Evolutionary conservation across 768 basidiomycete genomes (phyloP).

Genomic region (Macrolepiota albuminosa): DNA sequence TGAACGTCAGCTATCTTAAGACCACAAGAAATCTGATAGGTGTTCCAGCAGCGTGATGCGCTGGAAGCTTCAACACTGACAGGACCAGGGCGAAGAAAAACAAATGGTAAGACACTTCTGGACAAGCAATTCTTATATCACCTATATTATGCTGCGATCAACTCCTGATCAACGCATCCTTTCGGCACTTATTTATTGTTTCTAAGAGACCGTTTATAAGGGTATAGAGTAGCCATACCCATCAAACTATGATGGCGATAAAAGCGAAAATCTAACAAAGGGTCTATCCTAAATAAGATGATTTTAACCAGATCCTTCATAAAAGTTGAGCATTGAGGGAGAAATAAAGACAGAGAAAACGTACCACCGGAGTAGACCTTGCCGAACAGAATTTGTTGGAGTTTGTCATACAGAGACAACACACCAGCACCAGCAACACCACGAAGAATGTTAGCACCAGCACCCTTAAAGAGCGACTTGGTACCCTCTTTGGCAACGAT

Average conservation of each 20-base stretch:
- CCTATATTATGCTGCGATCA: too few relatives aligned
- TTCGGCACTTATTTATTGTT: slow-evolving; percentile 14
- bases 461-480: slow-evolving; percentile 98
- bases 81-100: too few relatives aligned
- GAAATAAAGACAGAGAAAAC: slow-evolving; percentile 14
- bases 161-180: not conserved
- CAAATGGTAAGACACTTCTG: too few relatives aligned
- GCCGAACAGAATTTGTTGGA: slow-evolving; percentile 94
- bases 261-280: slow-evolving; percentile 34
- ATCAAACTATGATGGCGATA: slow-evolving; percentile 23
- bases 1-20: too few relatives aligned
- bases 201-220: slow-evolving; percentile 28
- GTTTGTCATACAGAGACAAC: slow-evolving; percentile 97
- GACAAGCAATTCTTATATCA: too few relatives aligned
- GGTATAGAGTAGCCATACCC: slow-evolving; percentile 41
- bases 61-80: too few relatives aligned
- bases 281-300: slow-evolving; percentile 18
- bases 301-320: slow-evolving; percentile 43
- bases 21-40: too few relatives aligned
- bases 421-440: slow-evolving; percentile 99
- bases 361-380: slow-evolving; percentile 97
- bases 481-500: slow-evolving; percentile 94
- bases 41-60: too few relatives aligned
- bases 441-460: slow-evolving; percentile 93
- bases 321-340: not conserved